phyloP scores from a whole-genome alignment of 2,329 filamentous ascomycete genomes.

The Ceratocystis huliohia region DNA sequence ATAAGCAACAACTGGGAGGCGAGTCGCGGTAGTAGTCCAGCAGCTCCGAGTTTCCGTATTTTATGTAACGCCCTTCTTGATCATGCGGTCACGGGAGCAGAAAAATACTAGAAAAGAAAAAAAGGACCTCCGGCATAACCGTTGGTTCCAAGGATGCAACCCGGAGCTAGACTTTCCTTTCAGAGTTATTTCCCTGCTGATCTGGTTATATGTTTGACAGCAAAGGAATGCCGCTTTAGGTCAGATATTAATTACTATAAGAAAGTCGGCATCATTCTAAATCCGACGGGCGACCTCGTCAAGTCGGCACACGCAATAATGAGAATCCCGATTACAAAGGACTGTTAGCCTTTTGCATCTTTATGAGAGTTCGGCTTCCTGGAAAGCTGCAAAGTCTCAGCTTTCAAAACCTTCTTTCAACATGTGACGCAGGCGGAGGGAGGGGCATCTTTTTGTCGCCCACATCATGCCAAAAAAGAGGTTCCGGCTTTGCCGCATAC shows the following conservation, averaged over 20 bases:
- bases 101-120: background rate
- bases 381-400: background rate
- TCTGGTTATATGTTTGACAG: background rate
- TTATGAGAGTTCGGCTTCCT: background rate
- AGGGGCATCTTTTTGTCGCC: background rate
- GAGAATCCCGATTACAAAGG: too few species aligned
- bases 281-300: background rate
- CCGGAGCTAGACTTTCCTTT: background rate
- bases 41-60: background rate
- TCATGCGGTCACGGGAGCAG: background rate
- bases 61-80: background rate
- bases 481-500: background rate
- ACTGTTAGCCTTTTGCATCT: background rate
- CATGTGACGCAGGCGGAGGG: background rate
- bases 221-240: background rate
- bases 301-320: background rate
- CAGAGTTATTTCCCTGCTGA: background rate
- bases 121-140: background rate
- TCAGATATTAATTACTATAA: background rate
- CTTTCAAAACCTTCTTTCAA: background rate
- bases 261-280: background rate
- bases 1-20: background rate
- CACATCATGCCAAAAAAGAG: background rate
- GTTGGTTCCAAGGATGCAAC: background rate
- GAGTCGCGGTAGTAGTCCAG: background rate